Evolutionary conservation across 2,329 filamentous ascomycete species (phyloP).

Genomic region (Apiospora aurea): DNA sequence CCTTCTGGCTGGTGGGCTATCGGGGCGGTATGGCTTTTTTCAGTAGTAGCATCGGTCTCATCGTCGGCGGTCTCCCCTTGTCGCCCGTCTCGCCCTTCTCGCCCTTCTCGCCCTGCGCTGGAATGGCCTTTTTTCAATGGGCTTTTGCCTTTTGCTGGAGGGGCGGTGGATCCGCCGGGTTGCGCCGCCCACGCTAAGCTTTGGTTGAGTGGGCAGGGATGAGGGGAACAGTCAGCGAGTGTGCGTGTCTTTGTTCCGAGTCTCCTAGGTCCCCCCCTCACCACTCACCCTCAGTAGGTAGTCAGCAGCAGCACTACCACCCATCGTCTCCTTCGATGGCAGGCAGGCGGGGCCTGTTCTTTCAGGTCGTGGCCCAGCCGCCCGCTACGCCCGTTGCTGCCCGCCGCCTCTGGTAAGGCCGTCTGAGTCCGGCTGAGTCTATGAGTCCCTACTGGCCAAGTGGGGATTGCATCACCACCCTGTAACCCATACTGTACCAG

Average conservation of each 20-base stretch:
- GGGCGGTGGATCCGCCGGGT: conserved; percentile 20
- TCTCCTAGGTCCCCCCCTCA: too few species aligned
- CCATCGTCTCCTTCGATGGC: too few species aligned
- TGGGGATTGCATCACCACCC: conserved; percentile 20
- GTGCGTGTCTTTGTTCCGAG: neutral
- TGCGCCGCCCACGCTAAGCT: conserved; percentile 20
- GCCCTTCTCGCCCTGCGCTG: conserved; percentile 6
- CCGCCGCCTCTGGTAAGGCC: neutral
- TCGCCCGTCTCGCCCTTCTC: conserved; percentile 1
- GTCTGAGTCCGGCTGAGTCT: neutral
- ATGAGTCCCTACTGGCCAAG: neutral
- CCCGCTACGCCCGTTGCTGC: neutral
- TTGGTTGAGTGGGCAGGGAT: conserved; percentile 12
- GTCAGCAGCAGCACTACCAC: too few species aligned
- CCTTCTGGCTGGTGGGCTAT: conserved; percentile 16
- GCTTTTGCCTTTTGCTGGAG: conserved; percentile 13
- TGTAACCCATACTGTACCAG: conserved; percentile 15
- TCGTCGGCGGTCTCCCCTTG: conserved; percentile 10
- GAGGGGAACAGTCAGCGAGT: neutral
- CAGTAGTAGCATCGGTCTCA: conserved; percentile 18
- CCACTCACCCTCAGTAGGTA: too few species aligned
- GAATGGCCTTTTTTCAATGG: conserved; percentile 13
- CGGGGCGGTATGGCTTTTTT: conserved; percentile 19
- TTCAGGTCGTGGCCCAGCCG: too few species aligned
- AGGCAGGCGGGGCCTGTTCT: too few species aligned